Evolutionary conservation across 257 asterid genomes (phyloP).

Genomic region (Petrea volubilis): DNA sequence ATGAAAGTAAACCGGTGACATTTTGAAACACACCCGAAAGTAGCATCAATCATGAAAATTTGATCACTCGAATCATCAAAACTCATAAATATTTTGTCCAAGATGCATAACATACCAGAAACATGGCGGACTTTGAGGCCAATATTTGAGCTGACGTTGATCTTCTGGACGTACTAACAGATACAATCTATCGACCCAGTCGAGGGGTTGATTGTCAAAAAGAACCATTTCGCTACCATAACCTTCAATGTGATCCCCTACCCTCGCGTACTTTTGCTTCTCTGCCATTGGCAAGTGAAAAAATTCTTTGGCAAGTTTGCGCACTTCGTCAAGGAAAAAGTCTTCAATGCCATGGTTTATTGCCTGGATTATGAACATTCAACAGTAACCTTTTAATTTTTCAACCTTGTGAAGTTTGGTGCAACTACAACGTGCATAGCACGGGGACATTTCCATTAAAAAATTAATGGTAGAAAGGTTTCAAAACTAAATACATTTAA

Average conservation of each 20-base stretch:
- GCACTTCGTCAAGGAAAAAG: conserved; percentile 40
- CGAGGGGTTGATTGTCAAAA: conserved; percentile 55
- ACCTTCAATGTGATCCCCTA: conserved; percentile 45
- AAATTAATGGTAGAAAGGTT: too few species aligned
- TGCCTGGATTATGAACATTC: too few species aligned
- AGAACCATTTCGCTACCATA: conserved; percentile 60
- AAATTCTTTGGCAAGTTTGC: conserved; percentile 37
- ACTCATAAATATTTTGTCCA: too few species aligned
- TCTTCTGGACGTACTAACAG: conserved; percentile 52
- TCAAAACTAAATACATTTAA: too few species aligned
- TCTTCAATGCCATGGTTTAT: conserved; percentile 64
- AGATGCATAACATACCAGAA: conserved; percentile 36
- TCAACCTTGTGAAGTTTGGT: too few species aligned
- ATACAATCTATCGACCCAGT: conserved; percentile 68
- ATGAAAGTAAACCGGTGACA: background rate
- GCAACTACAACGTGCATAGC: too few species aligned
- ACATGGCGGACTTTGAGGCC: conserved; percentile 58
- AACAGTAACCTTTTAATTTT: too few species aligned
- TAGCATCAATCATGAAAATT: too few species aligned
- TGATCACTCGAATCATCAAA: too few species aligned
- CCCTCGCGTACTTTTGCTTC: conserved; percentile 49
- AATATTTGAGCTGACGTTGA: conserved; percentile 35
- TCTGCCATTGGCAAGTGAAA: conserved; percentile 52
- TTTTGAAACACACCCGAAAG: background rate
- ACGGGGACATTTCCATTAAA: too few species aligned